Evolutionary conservation across 2,329 filamentous ascomycete genomes (phyloP).

Genomic region (Hypocrella siamensis): DNA sequence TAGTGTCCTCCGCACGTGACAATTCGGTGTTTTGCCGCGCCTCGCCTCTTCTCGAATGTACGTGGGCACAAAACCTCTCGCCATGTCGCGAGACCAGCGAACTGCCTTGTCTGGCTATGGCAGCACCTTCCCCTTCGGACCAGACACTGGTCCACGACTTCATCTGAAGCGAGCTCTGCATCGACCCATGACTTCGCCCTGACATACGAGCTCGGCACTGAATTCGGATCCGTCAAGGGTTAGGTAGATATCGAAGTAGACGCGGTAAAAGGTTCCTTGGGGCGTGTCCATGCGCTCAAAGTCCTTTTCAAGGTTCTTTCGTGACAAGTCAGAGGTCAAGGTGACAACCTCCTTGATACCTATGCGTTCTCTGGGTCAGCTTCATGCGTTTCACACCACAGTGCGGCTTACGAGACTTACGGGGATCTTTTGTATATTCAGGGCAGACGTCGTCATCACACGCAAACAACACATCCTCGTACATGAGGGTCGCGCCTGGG

Average conservation of each 20-base stretch:
- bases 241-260: conserved; percentile 69
- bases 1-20: too few relatives aligned
- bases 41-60: background rate
- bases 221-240: conserved; percentile 96
- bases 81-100: background rate
- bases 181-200: conserved; percentile 96
- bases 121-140: too few relatives aligned
- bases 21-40: too few relatives aligned
- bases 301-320: conserved; percentile 97
- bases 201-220: conserved; percentile 95
- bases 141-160: conserved; percentile 3
- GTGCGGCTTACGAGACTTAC: conserved; percentile 42
- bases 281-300: conserved; percentile 99
- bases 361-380: conserved; percentile 18
- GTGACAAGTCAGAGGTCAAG: conserved; percentile 86
- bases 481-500: conserved; percentile 94
- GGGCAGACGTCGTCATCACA: conserved; percentile 97
- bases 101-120: background rate
- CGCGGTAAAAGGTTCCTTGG: conserved; percentile 87
- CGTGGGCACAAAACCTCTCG: background rate
- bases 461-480: conserved; percentile 94
- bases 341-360: conserved; percentile 99
- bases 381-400: background rate
- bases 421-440: conserved; percentile 97
- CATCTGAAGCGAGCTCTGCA: conserved; percentile 80